phyloP scores from a whole-genome alignment of 2,329 filamentous ascomycete genomes.

The Aspergillus spinulosporus region DNA sequence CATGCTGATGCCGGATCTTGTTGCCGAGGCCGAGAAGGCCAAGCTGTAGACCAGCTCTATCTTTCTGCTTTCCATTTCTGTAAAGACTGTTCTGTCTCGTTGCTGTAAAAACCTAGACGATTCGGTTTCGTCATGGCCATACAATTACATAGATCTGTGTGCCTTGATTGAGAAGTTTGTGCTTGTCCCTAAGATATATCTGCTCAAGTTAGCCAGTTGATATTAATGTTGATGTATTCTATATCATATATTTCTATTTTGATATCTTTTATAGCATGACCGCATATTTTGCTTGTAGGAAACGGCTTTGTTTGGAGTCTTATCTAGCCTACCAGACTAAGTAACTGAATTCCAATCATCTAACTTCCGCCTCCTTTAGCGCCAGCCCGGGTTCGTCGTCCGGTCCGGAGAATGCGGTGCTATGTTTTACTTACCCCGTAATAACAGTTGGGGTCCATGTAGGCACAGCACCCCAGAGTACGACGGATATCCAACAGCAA shows the following conservation, averaged over 20 bases:
- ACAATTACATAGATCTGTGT: neutral
- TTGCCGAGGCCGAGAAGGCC: constrained; percentile 69
- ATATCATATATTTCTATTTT: neutral
- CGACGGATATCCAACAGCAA: neutral
- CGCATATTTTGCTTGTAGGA: neutral
- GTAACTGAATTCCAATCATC: too few relatives aligned
- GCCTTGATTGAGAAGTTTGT: neutral
- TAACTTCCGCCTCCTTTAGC: too few relatives aligned
- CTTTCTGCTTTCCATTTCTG: too few relatives aligned
- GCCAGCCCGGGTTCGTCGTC: too few relatives aligned
- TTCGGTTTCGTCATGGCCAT: neutral
- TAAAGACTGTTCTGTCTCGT: too few relatives aligned
- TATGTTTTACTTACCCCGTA: too few relatives aligned
- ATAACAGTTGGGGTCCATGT: neutral
- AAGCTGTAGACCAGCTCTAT: constrained; percentile 63
- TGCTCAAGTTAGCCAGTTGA: neutral
- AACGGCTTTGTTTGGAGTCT: neutral
- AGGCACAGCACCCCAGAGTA: neutral
- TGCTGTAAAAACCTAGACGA: neutral
- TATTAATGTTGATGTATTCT: neutral
- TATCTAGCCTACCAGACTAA: too few relatives aligned
- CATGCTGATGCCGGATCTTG: constrained; percentile 73
- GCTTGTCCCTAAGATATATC: neutral
- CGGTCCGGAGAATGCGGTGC: too few relatives aligned
- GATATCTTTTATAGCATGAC: neutral